These are phyloP conservation scores for Fusarium sp. DNA, from an alignment of 2,329 filamentous ascomycete genomes.

Conservation along the genomic window DNA sequence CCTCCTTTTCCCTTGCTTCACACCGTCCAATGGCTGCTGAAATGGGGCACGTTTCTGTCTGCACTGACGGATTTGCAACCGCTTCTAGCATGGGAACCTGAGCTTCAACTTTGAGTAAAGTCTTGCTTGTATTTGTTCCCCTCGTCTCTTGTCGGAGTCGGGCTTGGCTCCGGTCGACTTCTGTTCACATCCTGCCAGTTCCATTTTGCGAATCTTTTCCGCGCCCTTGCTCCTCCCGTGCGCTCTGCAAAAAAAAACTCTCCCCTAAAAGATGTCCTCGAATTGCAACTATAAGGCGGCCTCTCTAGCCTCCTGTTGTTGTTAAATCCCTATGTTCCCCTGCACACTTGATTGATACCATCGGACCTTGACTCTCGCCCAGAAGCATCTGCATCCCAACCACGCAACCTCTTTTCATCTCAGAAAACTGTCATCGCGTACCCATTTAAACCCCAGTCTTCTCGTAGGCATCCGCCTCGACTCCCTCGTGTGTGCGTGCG, in stretches of 20 bases:
- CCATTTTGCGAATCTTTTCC: conserved; percentile 48
- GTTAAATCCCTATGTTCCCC: conserved; percentile 25
- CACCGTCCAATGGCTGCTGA: conserved; percentile 33
- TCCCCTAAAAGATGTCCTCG: conserved; percentile 41
- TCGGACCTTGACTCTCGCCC: not conserved
- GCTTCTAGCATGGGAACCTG: conserved; percentile 36
- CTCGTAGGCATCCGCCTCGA: conserved; percentile 28
- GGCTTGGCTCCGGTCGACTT: conserved; percentile 49
- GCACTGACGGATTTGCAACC: conserved; percentile 39
- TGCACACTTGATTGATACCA: conserved; percentile 25
- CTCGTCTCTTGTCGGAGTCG: conserved; percentile 47
- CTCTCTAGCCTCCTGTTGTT: conserved; percentile 38
- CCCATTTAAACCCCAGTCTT: conserved; percentile 39
- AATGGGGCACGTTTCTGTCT: conserved; percentile 26
- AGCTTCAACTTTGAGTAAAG: conserved; percentile 37
- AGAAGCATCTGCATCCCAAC: conserved; percentile 18
- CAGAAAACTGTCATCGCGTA: conserved; percentile 31
- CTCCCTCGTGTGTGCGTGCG: conserved; percentile 28
- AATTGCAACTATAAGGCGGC: conserved; percentile 38
- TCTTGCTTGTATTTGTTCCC: conserved; percentile 45
- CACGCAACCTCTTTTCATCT: conserved; percentile 22
- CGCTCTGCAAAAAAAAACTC: conserved; percentile 42
- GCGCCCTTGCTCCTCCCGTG: conserved; percentile 43
- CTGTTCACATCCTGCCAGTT: conserved; percentile 47
- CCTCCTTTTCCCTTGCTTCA: conserved; percentile 41